Evolutionary conservation across 345 rosid genomes (phyloP).

Genomic region (Noccaea bulbosa): DNA sequence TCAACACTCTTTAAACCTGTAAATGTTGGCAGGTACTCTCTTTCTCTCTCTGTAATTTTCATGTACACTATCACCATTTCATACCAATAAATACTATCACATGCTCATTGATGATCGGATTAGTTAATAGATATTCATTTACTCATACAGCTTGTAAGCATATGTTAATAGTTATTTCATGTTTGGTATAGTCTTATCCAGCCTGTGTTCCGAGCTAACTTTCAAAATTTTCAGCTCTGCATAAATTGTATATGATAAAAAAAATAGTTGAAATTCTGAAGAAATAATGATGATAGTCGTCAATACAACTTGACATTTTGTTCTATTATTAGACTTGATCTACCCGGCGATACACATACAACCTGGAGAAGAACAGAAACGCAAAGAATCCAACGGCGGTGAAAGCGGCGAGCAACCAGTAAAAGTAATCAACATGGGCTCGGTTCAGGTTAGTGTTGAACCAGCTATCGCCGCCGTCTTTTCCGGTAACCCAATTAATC

Average conservation of each 20-base stretch:
- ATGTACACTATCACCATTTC: not conserved
- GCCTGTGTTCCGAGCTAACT: not conserved
- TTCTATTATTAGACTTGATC: conserved; percentile 15
- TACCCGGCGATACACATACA: conserved; percentile 34
- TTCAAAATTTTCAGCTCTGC: not conserved
- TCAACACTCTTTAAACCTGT: conserved; percentile 21
- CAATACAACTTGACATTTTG: not conserved
- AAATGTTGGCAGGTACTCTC: conserved; percentile 26
- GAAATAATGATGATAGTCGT: conserved; percentile 16
- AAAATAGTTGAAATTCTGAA: not conserved
- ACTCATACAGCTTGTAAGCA: conserved; percentile 12
- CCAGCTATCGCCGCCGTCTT: conserved; percentile 27
- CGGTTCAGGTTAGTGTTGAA: conserved; percentile 38
- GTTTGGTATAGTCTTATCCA: conserved; percentile 7
- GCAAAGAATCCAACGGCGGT: conserved; percentile 30
- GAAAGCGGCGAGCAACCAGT: conserved; percentile 36
- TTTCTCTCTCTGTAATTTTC: not conserved
- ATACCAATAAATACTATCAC: not conserved
- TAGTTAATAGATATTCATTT: not conserved
- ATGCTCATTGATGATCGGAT: not conserved
- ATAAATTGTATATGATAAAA: not conserved
- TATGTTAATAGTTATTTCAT: not conserved
- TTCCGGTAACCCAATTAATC: conserved; percentile 31
- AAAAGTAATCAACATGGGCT: conserved; percentile 42
- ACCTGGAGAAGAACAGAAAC: conserved; percentile 31